Base-by-base conservation (phyloP, 176 grass and related monocot species). In the Triticum aestivum region DNA sequence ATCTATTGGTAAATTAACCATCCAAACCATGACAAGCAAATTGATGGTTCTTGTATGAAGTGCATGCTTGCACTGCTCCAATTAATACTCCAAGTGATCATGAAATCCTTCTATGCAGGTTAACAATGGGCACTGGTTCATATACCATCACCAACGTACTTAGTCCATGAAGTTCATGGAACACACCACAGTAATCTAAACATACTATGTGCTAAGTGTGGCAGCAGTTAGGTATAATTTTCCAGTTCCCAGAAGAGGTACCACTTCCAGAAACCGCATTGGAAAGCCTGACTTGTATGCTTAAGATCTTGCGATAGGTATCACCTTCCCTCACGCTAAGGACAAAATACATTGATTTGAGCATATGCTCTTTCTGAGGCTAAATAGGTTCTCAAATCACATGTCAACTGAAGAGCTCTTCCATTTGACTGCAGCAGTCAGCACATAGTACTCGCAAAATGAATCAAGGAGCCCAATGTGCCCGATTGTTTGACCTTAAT, bases 401-500 rank as follows among this genome's bases (percentile, higher is more conserved):
- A 81, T 82, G 81, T 63, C 39, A 85, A 81, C 54, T 85, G 77
- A 88, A 70, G 32, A 32, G 65, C 17, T 73, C 76, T 51, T 79
- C 69, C 77, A 81, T 64, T 81, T 81, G 63, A 21, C 69, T 42
- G 62, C 69, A 14, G 39, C 67, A 81, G 66, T 87, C 69, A 81
- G 44, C 82, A 52, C 63, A 70, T 52, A 81, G 45, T 49, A 91
- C 62, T 52, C 61, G 47, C 30, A 91, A 84, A 61, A 69, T 62
- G 71, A 83, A 85, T 85, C 64, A 65, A 69, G 51, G 2, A 77
- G 77, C 63, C 69, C 82, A 76, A 69, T 77, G 52, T 21, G 18
- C 39, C 68, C 77, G 64, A 85, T 91, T 91, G 86, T 88, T 91
- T 81, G 82, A 88, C 82, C 70, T 81, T 85, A 88, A 75, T 82